phyloP scores from a whole-genome alignment of 2,329 filamentous ascomycete genomes.

The Verticillium klebahnii region DNA sequence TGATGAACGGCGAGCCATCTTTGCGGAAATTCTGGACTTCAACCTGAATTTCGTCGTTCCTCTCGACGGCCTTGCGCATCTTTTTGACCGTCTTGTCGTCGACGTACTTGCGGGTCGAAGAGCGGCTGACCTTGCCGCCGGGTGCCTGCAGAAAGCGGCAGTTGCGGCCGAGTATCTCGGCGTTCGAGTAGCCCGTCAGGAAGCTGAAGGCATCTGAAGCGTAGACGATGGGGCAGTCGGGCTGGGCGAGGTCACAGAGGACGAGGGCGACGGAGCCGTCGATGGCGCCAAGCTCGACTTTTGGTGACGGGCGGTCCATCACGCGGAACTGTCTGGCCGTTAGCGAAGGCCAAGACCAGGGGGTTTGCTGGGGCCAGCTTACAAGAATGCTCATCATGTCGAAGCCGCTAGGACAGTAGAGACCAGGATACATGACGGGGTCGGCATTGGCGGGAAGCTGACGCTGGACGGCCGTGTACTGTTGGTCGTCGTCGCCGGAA shows the following conservation, averaged over 20 bases:
- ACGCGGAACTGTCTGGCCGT: conserved; percentile 47
- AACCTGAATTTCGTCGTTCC: conserved; percentile 41
- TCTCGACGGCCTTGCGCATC: conserved; percentile 41
- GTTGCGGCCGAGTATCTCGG: conserved; percentile 74
- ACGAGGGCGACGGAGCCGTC: conserved; percentile 82
- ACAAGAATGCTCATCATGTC: conserved; percentile 54
- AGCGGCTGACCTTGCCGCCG: conserved; percentile 57
- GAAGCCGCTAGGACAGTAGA: conserved; percentile 51
- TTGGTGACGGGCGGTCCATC: conserved; percentile 64
- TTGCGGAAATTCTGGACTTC: conserved; percentile 75
- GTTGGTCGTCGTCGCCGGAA: conserved; percentile 10
- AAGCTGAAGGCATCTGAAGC: conserved; percentile 75
- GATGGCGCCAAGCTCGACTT: conserved; percentile 75
- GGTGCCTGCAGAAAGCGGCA: conserved; percentile 82
- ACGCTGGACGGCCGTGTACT: conserved; percentile 8
- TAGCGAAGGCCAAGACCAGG: conserved; percentile 4
- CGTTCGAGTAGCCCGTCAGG: conserved; percentile 71
- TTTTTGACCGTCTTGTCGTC: conserved; percentile 59
- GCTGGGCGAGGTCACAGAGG: conserved; percentile 70
- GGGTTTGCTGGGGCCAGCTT: conserved; percentile 15
- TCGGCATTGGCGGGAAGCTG: conserved; percentile 23
- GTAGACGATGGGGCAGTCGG: conserved; percentile 78
- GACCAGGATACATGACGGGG: conserved; percentile 48
- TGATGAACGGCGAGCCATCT: conserved; percentile 74
- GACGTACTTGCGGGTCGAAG: conserved; percentile 58